Evolutionary conservation across 441 rosid genomes (phyloP).

Genomic region (Breynia disticha): DNA sequence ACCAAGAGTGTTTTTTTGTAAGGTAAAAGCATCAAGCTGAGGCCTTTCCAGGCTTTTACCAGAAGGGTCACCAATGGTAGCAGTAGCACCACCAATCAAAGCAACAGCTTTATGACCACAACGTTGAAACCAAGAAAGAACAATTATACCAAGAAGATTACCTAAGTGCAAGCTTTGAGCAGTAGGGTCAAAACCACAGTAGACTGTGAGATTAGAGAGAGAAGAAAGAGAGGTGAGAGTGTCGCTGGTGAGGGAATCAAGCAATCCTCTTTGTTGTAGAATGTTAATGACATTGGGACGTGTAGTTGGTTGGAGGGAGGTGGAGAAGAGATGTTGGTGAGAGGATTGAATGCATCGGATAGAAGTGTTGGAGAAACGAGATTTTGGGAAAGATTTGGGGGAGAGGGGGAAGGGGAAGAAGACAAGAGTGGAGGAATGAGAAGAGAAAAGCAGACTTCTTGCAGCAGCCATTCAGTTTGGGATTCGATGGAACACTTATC

Average conservation of each 20-base stretch:
- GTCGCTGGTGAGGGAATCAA: constrained; percentile 70
- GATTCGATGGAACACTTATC: no score
- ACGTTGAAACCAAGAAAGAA: constrained; percentile 87
- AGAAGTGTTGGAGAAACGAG: neutral
- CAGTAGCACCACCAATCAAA: constrained; percentile 92
- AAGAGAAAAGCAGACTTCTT: no score
- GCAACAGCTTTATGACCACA: constrained; percentile 80
- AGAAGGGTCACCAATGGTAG: constrained; percentile 84
- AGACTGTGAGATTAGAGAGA: constrained; percentile 42
- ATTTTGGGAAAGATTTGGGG: no score
- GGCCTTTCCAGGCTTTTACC: constrained; percentile 92
- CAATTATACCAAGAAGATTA: constrained; percentile 80
- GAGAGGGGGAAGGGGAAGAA: no score
- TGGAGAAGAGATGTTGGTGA: constrained; percentile 21
- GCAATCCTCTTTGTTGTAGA: constrained; percentile 69
- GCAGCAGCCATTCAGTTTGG: no score
- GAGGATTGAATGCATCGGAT: constrained; percentile 30
- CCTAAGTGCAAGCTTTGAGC: constrained; percentile 91
- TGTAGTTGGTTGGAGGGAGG: neutral
- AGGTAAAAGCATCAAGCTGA: constrained; percentile 45
- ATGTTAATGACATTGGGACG: constrained; percentile 51
- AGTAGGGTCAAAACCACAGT: constrained; percentile 95
- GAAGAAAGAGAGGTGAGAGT: constrained; percentile 55
- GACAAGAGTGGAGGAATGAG: no score
- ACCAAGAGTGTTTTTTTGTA: constrained; percentile 52